A percentile compares a stretch with the other conserved stretches of the same genome.
These are phyloP conservation scores for Combretum micranthum DNA, from an alignment of 345 rosid species.

Conservation along the genomic window DNA sequence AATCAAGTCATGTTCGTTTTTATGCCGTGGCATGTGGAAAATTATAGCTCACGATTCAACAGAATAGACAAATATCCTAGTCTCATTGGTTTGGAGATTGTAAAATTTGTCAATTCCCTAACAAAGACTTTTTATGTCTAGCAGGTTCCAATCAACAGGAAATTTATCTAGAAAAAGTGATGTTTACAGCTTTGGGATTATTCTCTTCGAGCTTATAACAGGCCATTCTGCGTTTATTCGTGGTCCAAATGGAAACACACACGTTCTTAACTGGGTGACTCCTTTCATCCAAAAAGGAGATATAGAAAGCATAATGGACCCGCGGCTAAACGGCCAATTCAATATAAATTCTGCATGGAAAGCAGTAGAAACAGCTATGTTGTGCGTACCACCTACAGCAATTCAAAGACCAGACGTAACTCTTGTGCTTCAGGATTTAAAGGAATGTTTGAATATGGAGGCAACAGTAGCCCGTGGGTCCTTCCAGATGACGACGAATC, in stretches of 20 bases:
- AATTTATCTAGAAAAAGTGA: slow-evolving; percentile 9
- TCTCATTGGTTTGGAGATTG: not conserved
- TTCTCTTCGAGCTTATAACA: slow-evolving; percentile 12
- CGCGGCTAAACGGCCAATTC: slow-evolving; percentile 8
- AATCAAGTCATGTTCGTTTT: too few species aligned
- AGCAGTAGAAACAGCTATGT: slow-evolving; percentile 12
- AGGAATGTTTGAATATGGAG: slow-evolving; percentile 8
- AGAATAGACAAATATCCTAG: not conserved
- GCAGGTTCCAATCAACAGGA: slow-evolving; percentile 6
- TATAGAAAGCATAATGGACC: slow-evolving; percentile 11
- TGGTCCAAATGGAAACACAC: not conserved
- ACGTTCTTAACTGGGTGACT: slow-evolving; percentile 15
- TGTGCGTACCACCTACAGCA: slow-evolving; percentile 1
- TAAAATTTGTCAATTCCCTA: not conserved
- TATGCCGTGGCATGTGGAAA: too few species aligned
- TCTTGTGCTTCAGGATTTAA: slow-evolving; percentile 11
- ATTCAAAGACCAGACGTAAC: slow-evolving; percentile 10
- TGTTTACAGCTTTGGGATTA: slow-evolving; percentile 18
- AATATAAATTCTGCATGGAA: slow-evolving; percentile 11
- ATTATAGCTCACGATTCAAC: too few species aligned
- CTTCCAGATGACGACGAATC: too few species aligned
- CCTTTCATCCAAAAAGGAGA: slow-evolving; percentile 10
- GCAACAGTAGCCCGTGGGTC: too few species aligned
- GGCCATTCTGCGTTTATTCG: slow-evolving; percentile 4
- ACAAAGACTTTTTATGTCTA: not conserved